Conservation (phyloP, 352 stramenopile genomes). For the Phytophthora fragariae region DNA sequence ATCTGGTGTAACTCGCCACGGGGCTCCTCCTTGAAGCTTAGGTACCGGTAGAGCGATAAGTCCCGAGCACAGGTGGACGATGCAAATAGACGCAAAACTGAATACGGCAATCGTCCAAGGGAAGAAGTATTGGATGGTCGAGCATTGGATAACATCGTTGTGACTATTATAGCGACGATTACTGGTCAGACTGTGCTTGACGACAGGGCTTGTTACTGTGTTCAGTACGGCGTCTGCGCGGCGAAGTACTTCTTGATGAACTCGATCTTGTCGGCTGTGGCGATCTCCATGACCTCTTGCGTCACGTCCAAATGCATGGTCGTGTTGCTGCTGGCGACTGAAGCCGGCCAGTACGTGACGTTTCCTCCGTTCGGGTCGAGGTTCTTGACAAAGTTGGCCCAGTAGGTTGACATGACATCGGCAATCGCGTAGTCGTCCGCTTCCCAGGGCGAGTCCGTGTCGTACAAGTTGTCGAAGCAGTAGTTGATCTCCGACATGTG, state of each 20-base stretch:
- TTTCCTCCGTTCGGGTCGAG: constrained; percentile 27
- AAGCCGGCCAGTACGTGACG: constrained; percentile 14
- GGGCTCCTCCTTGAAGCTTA: too few species aligned
- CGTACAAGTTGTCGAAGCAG: constrained; percentile 34
- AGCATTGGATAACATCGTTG: too few species aligned
- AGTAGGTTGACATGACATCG: constrained; percentile 28
- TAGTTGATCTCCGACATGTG: constrained; percentile 40
- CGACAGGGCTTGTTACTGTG: background rate
- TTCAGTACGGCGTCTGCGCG: constrained; percentile 12
- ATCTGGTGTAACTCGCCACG: too few species aligned
- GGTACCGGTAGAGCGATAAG: too few species aligned
- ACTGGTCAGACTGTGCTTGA: background rate
- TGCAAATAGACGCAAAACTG: too few species aligned
- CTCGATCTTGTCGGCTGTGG: constrained; percentile 7
- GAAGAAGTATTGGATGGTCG: too few species aligned
- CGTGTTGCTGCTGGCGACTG: constrained; percentile 13
- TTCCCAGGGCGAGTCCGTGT: constrained; percentile 24
- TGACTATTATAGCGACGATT: background rate
- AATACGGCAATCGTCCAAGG: too few species aligned
- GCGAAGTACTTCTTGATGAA: constrained; percentile 21
- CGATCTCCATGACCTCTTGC: constrained; percentile 16
- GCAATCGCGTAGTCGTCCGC: constrained; percentile 26
- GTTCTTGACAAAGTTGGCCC: constrained; percentile 32
- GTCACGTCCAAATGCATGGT: constrained; percentile 20
- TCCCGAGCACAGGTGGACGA: too few species aligned